Conservation (phyloP, 148 eudicot species). For the Linanthus parryae region DNA sequence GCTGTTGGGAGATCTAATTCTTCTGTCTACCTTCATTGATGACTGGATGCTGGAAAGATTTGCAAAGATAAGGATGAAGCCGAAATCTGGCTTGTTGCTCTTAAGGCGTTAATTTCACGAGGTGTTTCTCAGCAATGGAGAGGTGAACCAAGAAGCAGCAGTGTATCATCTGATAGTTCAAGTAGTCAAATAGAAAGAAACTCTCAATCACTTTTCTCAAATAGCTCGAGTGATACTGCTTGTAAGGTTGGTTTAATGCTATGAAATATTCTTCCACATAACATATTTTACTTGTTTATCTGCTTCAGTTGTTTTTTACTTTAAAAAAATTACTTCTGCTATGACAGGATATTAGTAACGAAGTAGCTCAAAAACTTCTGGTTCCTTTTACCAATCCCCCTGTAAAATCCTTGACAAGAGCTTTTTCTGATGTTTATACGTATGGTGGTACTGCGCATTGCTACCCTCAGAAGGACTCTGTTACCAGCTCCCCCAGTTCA, state of each 20-base stretch:
- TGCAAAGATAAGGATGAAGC: slow-evolving; percentile 85
- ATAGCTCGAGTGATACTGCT: slow-evolving; percentile 38
- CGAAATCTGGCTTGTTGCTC: slow-evolving; percentile 70
- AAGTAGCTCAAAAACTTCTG: background rate
- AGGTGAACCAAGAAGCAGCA: slow-evolving; percentile 31
- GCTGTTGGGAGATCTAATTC: background rate
- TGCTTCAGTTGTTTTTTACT: slow-evolving; percentile 15
- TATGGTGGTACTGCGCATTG: slow-evolving; percentile 27
- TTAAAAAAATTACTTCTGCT: slow-evolving; percentile 1
- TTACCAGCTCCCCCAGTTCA: slow-evolving; percentile 32
- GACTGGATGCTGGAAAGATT: slow-evolving; percentile 32
- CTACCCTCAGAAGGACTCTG: slow-evolving; percentile 31
- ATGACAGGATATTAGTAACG: slow-evolving; percentile 17
- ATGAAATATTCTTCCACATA: background rate
- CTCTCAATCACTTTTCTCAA: slow-evolving; percentile 29
- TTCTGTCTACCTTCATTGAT: slow-evolving; percentile 2
- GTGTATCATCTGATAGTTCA: slow-evolving; percentile 51
- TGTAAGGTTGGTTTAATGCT: slow-evolving; percentile 37
- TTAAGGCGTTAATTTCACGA: slow-evolving; percentile 53
- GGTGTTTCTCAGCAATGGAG: slow-evolving; percentile 35
- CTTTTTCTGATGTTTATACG: slow-evolving; percentile 48
- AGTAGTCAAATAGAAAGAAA: slow-evolving; percentile 37
- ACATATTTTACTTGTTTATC: background rate
- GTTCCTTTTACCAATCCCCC: slow-evolving; percentile 33
- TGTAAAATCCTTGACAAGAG: slow-evolving; percentile 45